These are phyloP conservation scores for Zygoascus sp. DNA, from an alignment of 1,139 yeast genomes.

Conservation along the genomic window DNA sequence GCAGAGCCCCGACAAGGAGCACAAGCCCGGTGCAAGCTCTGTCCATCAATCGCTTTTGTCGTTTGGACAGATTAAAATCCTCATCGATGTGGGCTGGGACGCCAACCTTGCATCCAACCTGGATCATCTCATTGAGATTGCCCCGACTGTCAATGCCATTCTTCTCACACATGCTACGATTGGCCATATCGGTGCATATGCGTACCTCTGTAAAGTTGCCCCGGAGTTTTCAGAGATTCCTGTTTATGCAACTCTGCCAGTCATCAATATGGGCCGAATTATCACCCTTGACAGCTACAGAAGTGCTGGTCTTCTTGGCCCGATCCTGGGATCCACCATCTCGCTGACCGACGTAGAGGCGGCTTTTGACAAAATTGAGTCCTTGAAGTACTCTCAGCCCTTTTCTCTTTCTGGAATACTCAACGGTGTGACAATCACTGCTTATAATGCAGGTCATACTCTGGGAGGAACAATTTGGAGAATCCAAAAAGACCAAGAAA, in stretches of 20 bases:
- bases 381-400: conserved; percentile 77
- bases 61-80: conserved; percentile 27
- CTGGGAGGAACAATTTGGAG: conserved; percentile 93
- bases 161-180: conserved; percentile 82
- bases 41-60: conserved; percentile 31
- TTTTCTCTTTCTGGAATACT: conserved; percentile 39
- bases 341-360: conserved; percentile 75
- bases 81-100: conserved; percentile 41
- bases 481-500: conserved; percentile 67
- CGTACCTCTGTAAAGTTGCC: conserved; percentile 56
- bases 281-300: conserved; percentile 79
- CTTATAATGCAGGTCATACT: conserved; percentile 88
- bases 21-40: not conserved
- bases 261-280: conserved; percentile 78
- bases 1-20: conserved; percentile 7
- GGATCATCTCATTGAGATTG: conserved; percentile 22
- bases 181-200: conserved; percentile 77
- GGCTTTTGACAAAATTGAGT: conserved; percentile 63
- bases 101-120: conserved; percentile 28
- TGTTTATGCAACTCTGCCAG: conserved; percentile 83
- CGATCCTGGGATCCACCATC: conserved; percentile 52
- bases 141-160: conserved; percentile 43
- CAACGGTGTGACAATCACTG: conserved; percentile 67
- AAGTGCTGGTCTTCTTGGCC: conserved; percentile 69
- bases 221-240: conserved; percentile 68